Base-by-base conservation (phyloP, 805 yeast genomes). In the Spathaspora gorwiae region DNA sequence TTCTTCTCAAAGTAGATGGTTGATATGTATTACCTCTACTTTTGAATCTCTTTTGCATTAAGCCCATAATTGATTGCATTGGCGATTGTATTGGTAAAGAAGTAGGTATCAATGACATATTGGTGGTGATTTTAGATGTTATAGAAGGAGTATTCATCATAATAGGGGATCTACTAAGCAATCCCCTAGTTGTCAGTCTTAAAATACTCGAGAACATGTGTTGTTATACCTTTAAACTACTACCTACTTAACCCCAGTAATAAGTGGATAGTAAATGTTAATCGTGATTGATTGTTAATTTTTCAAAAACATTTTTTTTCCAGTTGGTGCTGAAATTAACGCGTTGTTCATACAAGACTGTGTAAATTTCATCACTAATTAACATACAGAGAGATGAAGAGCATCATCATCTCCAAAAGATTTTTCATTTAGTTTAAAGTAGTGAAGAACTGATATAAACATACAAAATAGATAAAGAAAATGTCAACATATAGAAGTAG, bases 21-120 rank as follows among this genome's bases (percentile, higher is more conserved):
- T 92, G 97, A 67, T 85, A 92, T 14, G 96, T 88, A 70, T 88
- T 86, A 66, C 99, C 98, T 69, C 96, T 81, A 34, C 92, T 75
- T 62, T 88, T 83, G 85, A 90, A 84, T 74, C 97, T 67, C 64
- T 60, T 68, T 54, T 79, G 84, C 27, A 74, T 66, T 2, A 70
- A 40, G 24, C 66, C 54, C n/a, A 51, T 34, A 15, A 44, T 35
- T 2, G 49, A 36, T 31, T 40, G 45, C 12, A 45, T 32, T 15
- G 44, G 50, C 3, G 45, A 46, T 29, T 38, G 40, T 29, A 35
- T 12, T 27, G 26, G n/a, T 19, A 19, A 19, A 31, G 31, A 35
- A 30, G 36, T 26, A 26, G 14, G 24, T 24, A 40, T 26, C 35
- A 40, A 11, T 45, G 26, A 30, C 13, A 34, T 19, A 34, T 37